Base-by-base conservation (phyloP, 345 rosid genomes). In the Microcos paniculata region DNA sequence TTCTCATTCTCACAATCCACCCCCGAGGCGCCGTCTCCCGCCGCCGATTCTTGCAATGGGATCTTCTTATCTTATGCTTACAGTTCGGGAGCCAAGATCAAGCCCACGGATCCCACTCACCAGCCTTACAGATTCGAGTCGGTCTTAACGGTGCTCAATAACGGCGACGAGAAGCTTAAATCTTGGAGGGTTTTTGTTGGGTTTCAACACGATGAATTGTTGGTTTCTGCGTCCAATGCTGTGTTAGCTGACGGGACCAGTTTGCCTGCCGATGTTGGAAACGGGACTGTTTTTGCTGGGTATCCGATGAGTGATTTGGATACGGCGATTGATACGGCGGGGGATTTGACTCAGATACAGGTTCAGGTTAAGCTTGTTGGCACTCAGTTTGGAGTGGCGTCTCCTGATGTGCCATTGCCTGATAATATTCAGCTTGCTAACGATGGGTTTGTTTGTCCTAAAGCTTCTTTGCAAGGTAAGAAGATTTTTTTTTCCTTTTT, bases 61-160 rank as follows among this genome's bases (percentile, higher is more conserved):
- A 74, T 96, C 2, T 93, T 85, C 83, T 43, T 96, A 26, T 84
- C 97, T 0, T 96, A 93, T 79, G 63, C 82, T 8, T 88, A 88
- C 80, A 55, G 46, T 1, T 40, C 43, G 5, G 99, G 99, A 33
- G 48, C 86, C 53, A 69, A 83, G 82, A 82, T 96, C 13, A 82
- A 83, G 28, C 99, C 99, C 19, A 82, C 85, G 49, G 79, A 84
- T 64, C 88, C 88, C 6, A 71, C 48, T 24, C 80, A 83, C 88
- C 99, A 96, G 81, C 86, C 98, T 4, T 96, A 93, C 85, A 82
- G 95, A 43, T 96, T 96, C 85, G 86, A 92, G 79, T 96, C 98
- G 0, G 88, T 84, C 23, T 85, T 96, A 24, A 87, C 87, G 1
- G 86, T 93, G 45, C 81, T 90, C 74, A 96, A 96, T 81, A 88